Base-by-base conservation (phyloP, 352 stramenopile genomes). In the Phytophthora sp. region DNA sequence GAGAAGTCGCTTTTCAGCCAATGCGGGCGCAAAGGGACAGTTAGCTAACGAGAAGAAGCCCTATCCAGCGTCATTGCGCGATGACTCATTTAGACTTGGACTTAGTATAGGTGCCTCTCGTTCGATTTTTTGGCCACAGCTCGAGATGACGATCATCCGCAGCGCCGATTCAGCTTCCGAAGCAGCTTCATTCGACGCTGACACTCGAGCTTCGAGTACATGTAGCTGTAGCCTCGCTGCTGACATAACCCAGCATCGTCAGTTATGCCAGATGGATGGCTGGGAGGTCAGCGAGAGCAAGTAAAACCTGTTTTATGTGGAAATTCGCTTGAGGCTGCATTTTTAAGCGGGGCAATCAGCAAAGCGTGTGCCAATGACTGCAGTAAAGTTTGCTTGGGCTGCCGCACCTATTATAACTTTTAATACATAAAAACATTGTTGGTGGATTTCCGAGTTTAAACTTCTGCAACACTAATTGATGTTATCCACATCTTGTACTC, bases 41-140 rank as follows among this genome's bases (percentile, higher is more conserved):
- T 56, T 66, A 67, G 35, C 57, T 72, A 62, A 63, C 39, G 29
- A 2, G 57, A 51, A 63, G 49, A 71, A 58, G 15, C 9, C 57
- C 36, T 60, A 57, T 1, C 15, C 16, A 18, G 15, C n/a, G 54
- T n/a, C 44, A 55, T 45, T 27, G 15, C 23, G 15, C 46, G 38
- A 33, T 64, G 54, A 65, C 30, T 49, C 12, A 47, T 39, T 51
- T 57, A 12, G 11, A 60, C 47, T 66, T 50, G 29, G 5, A 13
- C 52, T 41, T 20, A 46, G 23, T 56, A 69, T 53, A 26, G n/a
- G n/a, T n/a, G n/a, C n/a, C n/a, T n/a, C n/a, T n/a, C n/a, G n/a
- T n/a, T n/a, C 45, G 57, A 57, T n/a, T 52, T 57, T 47, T 65
- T 16, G 20, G 46, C 29, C 29, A 33, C 29, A 11, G n/a, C n/a